Evolutionary conservation across 768 basidiomycete species (phyloP).

Genomic region (Lyophyllum atratum): DNA sequence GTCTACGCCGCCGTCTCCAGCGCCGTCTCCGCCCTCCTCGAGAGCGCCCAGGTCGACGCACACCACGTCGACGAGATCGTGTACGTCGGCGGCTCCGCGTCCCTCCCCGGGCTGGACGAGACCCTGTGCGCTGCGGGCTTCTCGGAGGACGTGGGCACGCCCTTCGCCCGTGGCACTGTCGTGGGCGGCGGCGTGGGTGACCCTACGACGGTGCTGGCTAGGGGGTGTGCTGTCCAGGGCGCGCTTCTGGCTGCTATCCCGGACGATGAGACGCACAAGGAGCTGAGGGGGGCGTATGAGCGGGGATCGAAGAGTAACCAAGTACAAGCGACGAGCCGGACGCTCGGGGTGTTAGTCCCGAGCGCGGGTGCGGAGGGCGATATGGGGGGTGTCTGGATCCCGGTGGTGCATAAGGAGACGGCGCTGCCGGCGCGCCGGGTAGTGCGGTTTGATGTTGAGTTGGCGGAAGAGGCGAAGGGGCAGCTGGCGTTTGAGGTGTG

Average conservation of each 20-base stretch:
- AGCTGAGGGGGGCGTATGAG: constrained; percentile 53
- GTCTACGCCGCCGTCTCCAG: constrained; percentile 60
- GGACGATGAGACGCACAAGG: constrained; percentile 47
- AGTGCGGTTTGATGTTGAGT: constrained; percentile 57
- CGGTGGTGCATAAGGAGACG: constrained; percentile 70
- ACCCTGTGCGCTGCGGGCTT: constrained; percentile 54
- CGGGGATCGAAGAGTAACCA: constrained; percentile 33
- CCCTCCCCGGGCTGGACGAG: constrained; percentile 75
- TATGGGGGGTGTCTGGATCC: constrained; percentile 66
- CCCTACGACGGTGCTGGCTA: constrained; percentile 74
- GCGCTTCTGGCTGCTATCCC: constrained; percentile 55
- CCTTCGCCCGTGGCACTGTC: constrained; percentile 67
- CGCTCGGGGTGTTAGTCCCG: constrained; percentile 70
- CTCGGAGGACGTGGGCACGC: constrained; percentile 60
- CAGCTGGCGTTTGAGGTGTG: constrained; percentile 71
- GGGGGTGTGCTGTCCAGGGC: constrained; percentile 79
- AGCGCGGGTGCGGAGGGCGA: constrained; percentile 34
- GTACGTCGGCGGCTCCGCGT: constrained; percentile 76
- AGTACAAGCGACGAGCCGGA: constrained; percentile 58
- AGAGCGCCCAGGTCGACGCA: constrained; percentile 53
- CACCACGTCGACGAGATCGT: constrained; percentile 78
- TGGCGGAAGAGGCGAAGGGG: constrained; percentile 39
- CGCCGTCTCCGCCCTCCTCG: constrained; percentile 55
- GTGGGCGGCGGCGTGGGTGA: constrained; percentile 75
- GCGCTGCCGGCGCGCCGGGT: constrained; percentile 67